Evolutionary conservation across 768 basidiomycete genomes (phyloP), one percentile per base, ranked within the genome.

Genomic region (Suillus americanus): DNA sequence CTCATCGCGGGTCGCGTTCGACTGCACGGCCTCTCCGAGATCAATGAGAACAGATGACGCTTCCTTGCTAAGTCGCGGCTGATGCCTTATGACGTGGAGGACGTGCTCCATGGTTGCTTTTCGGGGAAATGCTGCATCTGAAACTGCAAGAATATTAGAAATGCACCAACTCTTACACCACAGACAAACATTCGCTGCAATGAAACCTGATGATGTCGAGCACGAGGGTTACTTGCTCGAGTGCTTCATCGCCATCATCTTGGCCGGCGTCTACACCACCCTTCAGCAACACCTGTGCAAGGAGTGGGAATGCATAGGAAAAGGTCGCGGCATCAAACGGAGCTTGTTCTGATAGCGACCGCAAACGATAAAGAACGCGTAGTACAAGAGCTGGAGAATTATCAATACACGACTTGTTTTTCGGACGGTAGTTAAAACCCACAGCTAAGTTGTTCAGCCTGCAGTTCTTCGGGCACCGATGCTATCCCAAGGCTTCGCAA

Each of bases 291-390:
- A 97, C 86, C 53, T 85, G 83, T 12, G 80, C 85, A 5, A 98
- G 77, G 14, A 99, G 81, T 9, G 94, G 91, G 56, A 88, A 90
- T 0, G 86, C 77, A 68, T 95, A 93, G 0, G 92, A 87, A 76
- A 92, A 97, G 0, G 95, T 95, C 2, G 92, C 87, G 0, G 90
- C 83, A 72, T 97, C 94, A 60, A 98, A 89, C 0, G 94, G 87
- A 0, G 85, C 78, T 67, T 93, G 89, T 66, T 96, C 92, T 0
- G 93, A 88, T 4, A 96, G 80, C 64, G 85, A 90, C 23, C 92
- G 87, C 0, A 99, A 74, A 23, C 92, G 87, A 73, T 97, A 91
- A 2, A 99, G 80, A 1, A 99, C 88, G 33, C 97, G 91, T 54
- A 92, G 79, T 30, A 96, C 82, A 38, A 98, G 80, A 7, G 81